Evolutionary conservation across 2,329 filamentous ascomycete species (phyloP).

Genomic region (Metarhizium guizhouense): DNA sequence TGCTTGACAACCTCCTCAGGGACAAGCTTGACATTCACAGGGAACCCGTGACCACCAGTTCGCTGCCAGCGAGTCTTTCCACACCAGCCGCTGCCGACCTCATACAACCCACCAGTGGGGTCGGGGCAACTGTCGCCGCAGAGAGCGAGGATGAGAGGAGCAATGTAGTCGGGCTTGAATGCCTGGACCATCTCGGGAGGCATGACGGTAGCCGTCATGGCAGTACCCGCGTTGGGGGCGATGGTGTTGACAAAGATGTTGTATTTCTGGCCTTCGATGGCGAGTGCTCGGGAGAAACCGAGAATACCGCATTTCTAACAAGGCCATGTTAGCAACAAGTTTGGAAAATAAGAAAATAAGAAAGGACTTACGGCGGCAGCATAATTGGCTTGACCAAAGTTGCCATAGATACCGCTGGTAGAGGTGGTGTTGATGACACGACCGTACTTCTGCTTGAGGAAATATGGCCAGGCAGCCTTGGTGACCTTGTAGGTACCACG

Average conservation of each 20-base stretch:
- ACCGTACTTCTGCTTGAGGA: slow-evolving; percentile 98
- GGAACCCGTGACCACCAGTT: slow-evolving; percentile 82
- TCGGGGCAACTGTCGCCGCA: slow-evolving; percentile 78
- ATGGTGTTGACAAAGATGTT: slow-evolving; percentile 99
- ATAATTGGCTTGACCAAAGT: slow-evolving; percentile 98
- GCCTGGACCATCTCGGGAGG: slow-evolving; percentile 97
- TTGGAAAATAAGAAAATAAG: background rate
- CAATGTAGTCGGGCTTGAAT: slow-evolving; percentile 98
- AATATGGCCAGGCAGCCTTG: slow-evolving; percentile 95
- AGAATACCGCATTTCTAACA: slow-evolving; percentile 82
- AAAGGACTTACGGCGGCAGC: slow-evolving; percentile 62
- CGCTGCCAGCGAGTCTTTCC: slow-evolving; percentile 93
- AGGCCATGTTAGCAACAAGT: slow-evolving; percentile 10
- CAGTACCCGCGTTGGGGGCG: slow-evolving; percentile 91
- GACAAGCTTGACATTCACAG: slow-evolving; percentile 70
- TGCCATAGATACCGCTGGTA: slow-evolving; percentile 95
- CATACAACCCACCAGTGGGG: slow-evolving; percentile 80
- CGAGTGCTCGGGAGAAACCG: slow-evolving; percentile 87
- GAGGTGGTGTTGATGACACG: slow-evolving; percentile 95
- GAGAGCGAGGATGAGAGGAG: slow-evolving; percentile 81
- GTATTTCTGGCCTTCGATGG: slow-evolving; percentile 89
- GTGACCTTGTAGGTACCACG: slow-evolving; percentile 93
- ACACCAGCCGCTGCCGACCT: slow-evolving; percentile 91
- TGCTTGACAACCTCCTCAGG: slow-evolving; percentile 73
- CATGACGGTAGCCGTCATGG: slow-evolving; percentile 89